Percentiles rank a stretch among this genome's conserved stretches.
phyloP scores from a whole-genome alignment of 139 green algal genomes.

The Chlamydomonas asymmetrica region DNA sequence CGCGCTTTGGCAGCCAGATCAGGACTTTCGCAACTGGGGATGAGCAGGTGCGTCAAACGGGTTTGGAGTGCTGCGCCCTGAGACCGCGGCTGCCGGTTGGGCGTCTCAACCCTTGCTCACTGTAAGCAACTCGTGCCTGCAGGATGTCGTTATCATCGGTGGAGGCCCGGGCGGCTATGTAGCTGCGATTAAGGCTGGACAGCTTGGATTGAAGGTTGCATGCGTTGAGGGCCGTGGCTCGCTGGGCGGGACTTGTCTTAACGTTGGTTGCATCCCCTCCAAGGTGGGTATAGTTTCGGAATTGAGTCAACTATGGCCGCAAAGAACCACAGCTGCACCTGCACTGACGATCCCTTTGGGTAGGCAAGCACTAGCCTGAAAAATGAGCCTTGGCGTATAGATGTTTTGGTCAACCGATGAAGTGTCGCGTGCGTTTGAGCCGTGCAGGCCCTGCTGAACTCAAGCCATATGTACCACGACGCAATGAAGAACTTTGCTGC shows the following conservation, averaged over 20 bases:
- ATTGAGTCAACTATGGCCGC: not conserved
- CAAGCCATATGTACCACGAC: constrained; percentile 92
- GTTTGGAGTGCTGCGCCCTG: no score
- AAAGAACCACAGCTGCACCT: no score
- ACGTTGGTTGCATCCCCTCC: constrained; percentile 97
- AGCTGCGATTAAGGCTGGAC: constrained; percentile 95
- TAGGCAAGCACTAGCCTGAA: no score
- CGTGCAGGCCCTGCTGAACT: constrained; percentile 93
- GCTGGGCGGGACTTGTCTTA: constrained; percentile 97
- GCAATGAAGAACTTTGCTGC: constrained; percentile 83
- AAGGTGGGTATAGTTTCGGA: constrained; percentile 67
- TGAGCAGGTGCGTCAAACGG: no score
- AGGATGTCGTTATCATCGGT: constrained; percentile 96
- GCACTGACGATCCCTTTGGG: no score
- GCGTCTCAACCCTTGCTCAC: no score
- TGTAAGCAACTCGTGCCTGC: constrained; percentile 3
- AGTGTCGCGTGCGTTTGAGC: no score
- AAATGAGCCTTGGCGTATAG: no score
- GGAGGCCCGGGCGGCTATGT: constrained; percentile 98
- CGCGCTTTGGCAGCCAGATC: no score
- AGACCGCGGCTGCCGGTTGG: no score
- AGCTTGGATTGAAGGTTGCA: constrained; percentile 93
- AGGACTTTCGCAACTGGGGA: no score
- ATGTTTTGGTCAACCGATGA: no score
- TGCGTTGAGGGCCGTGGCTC: constrained; percentile 94